These are phyloP conservation scores for Amyloporia xantha DNA, from an alignment of 768 basidiomycete genomes.

Conservation along the genomic window DNA sequence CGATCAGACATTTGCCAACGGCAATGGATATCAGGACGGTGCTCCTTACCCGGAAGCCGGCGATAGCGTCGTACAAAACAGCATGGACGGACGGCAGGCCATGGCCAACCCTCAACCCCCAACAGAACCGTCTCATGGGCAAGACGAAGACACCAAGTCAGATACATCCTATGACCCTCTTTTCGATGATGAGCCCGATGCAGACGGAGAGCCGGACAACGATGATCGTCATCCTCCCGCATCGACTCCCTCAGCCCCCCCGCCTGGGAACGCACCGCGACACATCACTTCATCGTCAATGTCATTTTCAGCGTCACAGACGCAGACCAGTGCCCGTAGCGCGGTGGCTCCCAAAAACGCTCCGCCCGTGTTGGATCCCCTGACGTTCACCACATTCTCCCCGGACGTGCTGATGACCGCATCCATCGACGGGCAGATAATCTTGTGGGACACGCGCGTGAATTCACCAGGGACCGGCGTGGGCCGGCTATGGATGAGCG, in stretches of 20 bases:
- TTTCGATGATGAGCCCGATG: constrained; percentile 81
- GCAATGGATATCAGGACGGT: neutral
- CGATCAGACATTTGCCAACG: neutral
- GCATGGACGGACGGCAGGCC: neutral
- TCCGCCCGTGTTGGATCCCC: constrained; percentile 62
- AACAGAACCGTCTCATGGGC: constrained; percentile 3
- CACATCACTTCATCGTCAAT: constrained; percentile 11
- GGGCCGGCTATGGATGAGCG: constrained; percentile 81
- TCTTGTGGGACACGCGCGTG: constrained; percentile 84
- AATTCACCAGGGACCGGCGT: constrained; percentile 61
- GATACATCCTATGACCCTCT: constrained; percentile 83
- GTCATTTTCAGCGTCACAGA: constrained; percentile 1
- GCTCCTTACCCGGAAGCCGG: neutral
- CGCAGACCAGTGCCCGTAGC: constrained; percentile 10
- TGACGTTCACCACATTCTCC: constrained; percentile 59
- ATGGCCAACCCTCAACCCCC: neutral
- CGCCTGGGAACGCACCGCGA: constrained; percentile 7
- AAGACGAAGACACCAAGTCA: constrained; percentile 60
- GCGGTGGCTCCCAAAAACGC: constrained; percentile 54
- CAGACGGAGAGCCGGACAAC: constrained; percentile 34
- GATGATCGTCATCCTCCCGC: neutral
- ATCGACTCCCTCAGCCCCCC: constrained; percentile 3
- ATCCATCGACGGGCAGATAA: constrained; percentile 86
- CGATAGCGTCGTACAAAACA: too few relatives aligned
- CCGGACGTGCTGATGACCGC: constrained; percentile 83